Evolutionary conservation across 164 flowering plant species (phyloP).

Genomic region (Sextonia rubra): DNA sequence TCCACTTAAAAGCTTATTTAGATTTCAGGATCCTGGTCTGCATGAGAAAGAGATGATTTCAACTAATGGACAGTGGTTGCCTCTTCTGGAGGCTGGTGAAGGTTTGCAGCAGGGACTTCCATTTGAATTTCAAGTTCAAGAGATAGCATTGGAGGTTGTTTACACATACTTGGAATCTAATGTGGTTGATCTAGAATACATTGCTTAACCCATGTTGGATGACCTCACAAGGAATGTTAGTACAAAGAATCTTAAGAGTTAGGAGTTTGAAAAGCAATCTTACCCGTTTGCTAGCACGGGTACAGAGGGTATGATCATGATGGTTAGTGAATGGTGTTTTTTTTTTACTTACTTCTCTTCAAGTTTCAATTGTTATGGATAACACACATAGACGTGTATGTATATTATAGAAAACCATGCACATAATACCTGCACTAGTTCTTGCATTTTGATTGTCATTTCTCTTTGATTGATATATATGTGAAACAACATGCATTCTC

Average conservation of each 20-base stretch:
- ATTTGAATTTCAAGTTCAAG: constrained; percentile 90
- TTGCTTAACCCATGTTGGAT: constrained; percentile 85
- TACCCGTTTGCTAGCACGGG: constrained; percentile 86
- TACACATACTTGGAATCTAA: constrained; percentile 70
- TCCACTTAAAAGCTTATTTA: constrained; percentile 36
- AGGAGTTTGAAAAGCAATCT: constrained; percentile 88
- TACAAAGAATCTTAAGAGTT: constrained; percentile 85
- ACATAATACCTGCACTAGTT: too few species aligned
- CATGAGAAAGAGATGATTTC: constrained; percentile 30
- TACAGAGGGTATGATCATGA: constrained; percentile 60
- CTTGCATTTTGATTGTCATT: too few species aligned
- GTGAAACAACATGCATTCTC: too few species aligned
- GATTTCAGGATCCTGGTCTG: constrained; percentile 30
- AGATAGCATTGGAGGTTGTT: constrained; percentile 85
- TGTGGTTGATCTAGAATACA: constrained; percentile 75
- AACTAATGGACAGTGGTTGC: constrained; percentile 45
- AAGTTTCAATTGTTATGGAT: too few species aligned
- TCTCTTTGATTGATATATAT: too few species aligned
- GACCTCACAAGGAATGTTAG: constrained; percentile 86
- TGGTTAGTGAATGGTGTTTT: too few species aligned
- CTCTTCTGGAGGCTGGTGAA: constrained; percentile 58
- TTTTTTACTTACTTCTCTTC: too few species aligned
- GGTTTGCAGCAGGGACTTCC: constrained; percentile 77
- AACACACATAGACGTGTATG: too few species aligned
- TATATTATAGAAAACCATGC: too few species aligned